phyloP scores from a whole-genome alignment of 345 rosid species.

The Dipteronia dyeriana region DNA sequence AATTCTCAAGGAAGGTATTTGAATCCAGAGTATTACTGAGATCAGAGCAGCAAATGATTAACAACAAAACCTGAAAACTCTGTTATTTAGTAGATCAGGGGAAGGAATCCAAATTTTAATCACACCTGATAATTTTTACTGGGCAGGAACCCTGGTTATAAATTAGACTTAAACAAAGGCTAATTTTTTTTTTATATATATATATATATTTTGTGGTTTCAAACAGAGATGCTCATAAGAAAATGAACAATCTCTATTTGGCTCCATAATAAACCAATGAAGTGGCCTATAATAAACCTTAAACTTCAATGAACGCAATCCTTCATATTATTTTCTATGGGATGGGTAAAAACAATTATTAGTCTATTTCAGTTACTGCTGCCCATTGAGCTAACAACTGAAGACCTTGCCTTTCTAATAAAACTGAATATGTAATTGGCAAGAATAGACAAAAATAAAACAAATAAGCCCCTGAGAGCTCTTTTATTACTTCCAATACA shows the following conservation, averaged over 20 bases:
- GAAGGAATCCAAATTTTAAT: slow-evolving; percentile 8
- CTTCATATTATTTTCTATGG: neutral
- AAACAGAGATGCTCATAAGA: neutral
- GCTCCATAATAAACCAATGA: neutral
- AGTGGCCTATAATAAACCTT: neutral
- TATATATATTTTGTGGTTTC: neutral
- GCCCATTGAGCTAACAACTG: neutral
- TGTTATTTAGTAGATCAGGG: neutral
- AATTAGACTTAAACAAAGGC: too few species aligned
- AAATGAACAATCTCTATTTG: neutral
- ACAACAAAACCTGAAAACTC: slow-evolving; percentile 12
- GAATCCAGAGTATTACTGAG: slow-evolving; percentile 79
- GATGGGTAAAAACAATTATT: neutral
- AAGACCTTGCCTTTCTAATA: neutral
- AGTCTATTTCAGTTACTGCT: neutral
- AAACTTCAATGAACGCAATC: neutral
- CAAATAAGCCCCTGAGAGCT: too few species aligned
- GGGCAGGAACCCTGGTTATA: neutral
- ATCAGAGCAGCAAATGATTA: slow-evolving; percentile 25
- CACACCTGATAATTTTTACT: neutral
- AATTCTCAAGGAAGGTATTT: slow-evolving; percentile 79
- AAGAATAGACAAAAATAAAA: too few species aligned
- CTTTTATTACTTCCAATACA: too few species aligned
- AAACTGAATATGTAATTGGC: neutral
- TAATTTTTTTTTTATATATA: too few species aligned